A percentile compares a stretch with the other conserved stretches of the same genome.
Conservation (phyloP, 139 green algal genomes). For the Chlorokybus atmophyticus region DNA sequence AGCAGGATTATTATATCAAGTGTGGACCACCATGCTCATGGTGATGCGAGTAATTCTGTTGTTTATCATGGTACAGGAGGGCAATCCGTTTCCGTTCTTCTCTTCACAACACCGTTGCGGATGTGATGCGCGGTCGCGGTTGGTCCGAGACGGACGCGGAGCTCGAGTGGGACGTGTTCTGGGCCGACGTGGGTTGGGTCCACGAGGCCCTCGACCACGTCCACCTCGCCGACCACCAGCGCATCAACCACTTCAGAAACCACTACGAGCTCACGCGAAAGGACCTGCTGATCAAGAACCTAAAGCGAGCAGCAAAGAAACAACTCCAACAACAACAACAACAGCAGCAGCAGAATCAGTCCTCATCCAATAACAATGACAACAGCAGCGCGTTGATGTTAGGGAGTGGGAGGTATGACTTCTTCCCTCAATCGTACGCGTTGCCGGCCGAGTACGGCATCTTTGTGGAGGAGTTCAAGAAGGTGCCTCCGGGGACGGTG, state of each 20-base stretch:
- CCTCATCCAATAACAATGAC: too few species aligned
- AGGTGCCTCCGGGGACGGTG: neutral
- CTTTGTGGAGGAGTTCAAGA: constrained; percentile 27
- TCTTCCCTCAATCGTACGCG: constrained; percentile 20
- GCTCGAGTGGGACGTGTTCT: constrained; percentile 47
- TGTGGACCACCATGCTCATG: too few species aligned
- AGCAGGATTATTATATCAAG: too few species aligned
- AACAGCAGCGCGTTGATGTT: too few species aligned
- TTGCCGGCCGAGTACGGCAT: constrained; percentile 15
- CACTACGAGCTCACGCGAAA: constrained; percentile 36
- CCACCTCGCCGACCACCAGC: constrained; percentile 12
- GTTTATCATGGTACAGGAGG: too few species aligned
- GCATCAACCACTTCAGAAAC: constrained; percentile 34
- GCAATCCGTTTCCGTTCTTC: constrained; percentile 1
- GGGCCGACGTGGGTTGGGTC: constrained; percentile 30
- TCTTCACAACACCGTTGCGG: neutral
- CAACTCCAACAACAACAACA: too few species aligned
- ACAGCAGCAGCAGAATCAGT: too few species aligned
- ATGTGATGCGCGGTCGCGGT: neutral
- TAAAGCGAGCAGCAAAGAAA: constrained; percentile 33
- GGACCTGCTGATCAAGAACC: constrained; percentile 37
- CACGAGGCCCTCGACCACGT: constrained; percentile 26
- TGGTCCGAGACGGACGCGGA: constrained; percentile 15
- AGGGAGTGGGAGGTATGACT: constrained; percentile 29
- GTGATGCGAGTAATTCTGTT: too few species aligned